Evolutionary conservation across 2,329 filamentous ascomycete genomes (phyloP), one percentile per base, ranked within the genome.

Genomic region (Lecanosticta acicola): DNA sequence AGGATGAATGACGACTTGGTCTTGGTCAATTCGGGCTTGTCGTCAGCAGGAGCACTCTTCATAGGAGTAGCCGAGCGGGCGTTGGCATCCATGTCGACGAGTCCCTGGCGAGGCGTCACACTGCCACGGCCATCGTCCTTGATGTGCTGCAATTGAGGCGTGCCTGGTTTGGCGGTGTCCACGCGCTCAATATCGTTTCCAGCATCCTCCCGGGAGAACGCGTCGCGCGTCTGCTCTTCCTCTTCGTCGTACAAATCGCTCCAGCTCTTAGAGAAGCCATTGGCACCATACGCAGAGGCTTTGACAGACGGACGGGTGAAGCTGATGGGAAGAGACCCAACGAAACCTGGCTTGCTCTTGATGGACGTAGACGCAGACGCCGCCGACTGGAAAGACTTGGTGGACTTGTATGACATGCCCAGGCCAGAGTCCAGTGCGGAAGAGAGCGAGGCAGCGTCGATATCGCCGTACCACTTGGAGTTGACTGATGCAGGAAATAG

Each of bases 201-300:
- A 51, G 76, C 76, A 5, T 52, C 51, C 17, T 44, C 41, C 2
- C 46, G 18, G 80, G 84, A 78, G 29, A 76, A 74, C 57, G 86
- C 79, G 52, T 85, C 62, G 61, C 84, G 81, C 58, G 84, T 78
- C 57, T 86, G 79, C 54, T 86, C 66, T 61, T 93, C 89, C 43
- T 97, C 91, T 66, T 97, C 91, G 48, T 97, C 91, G 84, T 89
- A 96, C 67, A 97, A 81, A 66, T 98, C 93, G 62, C 90, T 95
- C 93, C 93, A 98, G 74, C 93, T 97, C 83, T 97, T 97, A 46
- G 93, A 95, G 39, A 94, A 87, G 39, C 78, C 74, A 44, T 46
- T 59, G 49, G 49, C 47, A 39, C 53, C 51, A 29, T 62, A 62
- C 10, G 58, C 56, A 42, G 48, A 79, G 3, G 86, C 82, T 76